Percentiles rank a stretch among this genome's conserved stretches.
Evolutionary conservation across 805 yeast genomes (phyloP).

Genomic region (Candida odintsovae): DNA sequence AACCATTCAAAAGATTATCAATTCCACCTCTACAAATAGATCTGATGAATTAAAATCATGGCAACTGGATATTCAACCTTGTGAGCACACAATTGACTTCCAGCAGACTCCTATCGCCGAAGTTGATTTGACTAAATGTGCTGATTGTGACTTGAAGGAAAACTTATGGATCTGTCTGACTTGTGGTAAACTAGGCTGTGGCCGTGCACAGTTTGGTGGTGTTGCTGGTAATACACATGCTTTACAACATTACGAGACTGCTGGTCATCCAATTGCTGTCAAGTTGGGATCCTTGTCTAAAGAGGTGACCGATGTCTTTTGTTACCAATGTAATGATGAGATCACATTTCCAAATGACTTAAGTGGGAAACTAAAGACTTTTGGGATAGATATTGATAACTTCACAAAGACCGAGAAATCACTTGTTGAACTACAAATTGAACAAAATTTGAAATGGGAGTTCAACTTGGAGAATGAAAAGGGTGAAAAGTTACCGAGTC

Average conservation of each 20-base stretch:
- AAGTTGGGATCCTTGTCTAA: slow-evolving; percentile 84
- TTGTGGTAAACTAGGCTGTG: slow-evolving; percentile 94
- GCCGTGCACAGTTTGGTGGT: slow-evolving; percentile 91
- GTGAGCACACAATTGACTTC: slow-evolving; percentile 66
- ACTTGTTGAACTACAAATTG: slow-evolving; percentile 82
- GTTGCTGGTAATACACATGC: slow-evolving; percentile 95
- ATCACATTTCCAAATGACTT: slow-evolving; percentile 59
- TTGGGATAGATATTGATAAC: slow-evolving; percentile 57
- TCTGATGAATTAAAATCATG: slow-evolving; percentile 78
- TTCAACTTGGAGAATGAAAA: slow-evolving; percentile 70
- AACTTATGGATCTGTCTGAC: slow-evolving; percentile 90
- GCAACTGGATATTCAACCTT: slow-evolving; percentile 82
- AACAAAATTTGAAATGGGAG: slow-evolving; percentile 91
- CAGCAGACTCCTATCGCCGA: slow-evolving; percentile 29
- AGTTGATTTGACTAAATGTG: slow-evolving; percentile 40
- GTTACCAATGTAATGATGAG: slow-evolving; percentile 88
- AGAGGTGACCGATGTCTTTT: slow-evolving; percentile 79
- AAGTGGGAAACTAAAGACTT: slow-evolving; percentile 41
- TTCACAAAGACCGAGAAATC: slow-evolving; percentile 78
- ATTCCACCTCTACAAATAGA: slow-evolving; percentile 52
- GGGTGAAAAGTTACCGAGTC: slow-evolving; percentile 58
- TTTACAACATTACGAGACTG: slow-evolving; percentile 53
- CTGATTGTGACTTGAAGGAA: slow-evolving; percentile 55
- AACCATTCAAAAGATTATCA: slow-evolving; percentile 40
- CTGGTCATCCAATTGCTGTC: slow-evolving; percentile 76